phyloP scores from a whole-genome alignment of 345 rosid species.

The Sisymbrium irio region DNA sequence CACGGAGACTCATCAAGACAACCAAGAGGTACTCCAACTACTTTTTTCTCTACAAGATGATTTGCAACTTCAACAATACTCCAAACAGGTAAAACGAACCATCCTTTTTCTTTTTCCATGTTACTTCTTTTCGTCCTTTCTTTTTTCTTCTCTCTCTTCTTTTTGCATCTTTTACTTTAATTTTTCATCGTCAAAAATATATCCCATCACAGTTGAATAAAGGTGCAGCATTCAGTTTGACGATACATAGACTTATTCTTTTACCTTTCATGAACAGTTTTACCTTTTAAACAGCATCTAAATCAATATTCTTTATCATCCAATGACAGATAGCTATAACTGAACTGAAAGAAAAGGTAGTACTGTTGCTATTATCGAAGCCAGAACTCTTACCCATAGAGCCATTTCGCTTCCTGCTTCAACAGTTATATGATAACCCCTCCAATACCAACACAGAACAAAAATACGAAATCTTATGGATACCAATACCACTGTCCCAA shows the following conservation, averaged over 20 bases:
- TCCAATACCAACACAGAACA: slow-evolving; percentile 35
- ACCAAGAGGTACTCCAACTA: slow-evolving; percentile 58
- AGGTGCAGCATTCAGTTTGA: not conserved
- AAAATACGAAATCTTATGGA: slow-evolving; percentile 57
- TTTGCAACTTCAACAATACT: slow-evolving; percentile 57
- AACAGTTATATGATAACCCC: slow-evolving; percentile 54
- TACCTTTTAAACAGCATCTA: not conserved
- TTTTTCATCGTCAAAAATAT: not conserved
- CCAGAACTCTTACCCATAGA: slow-evolving; percentile 54
- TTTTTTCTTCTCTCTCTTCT: not conserved
- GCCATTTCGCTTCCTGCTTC: slow-evolving; percentile 53
- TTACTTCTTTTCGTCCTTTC: not conserved
- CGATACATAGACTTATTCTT: not conserved
- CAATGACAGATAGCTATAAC: slow-evolving; percentile 46
- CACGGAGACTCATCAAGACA: slow-evolving; percentile 46
- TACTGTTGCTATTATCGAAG: slow-evolving; percentile 60
- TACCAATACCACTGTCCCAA: slow-evolving; percentile 49
- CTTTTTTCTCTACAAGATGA: slow-evolving; percentile 54
- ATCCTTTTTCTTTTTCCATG: slow-evolving; percentile 17
- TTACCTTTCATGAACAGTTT: not conserved
- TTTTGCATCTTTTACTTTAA: not conserved
- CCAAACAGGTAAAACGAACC: slow-evolving; percentile 34
- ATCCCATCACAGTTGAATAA: not conserved
- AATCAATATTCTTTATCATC: not conserved
- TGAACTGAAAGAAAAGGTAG: slow-evolving; percentile 59